Base-by-base conservation (phyloP, 176 grass and related monocot genomes). In the Oryza australiensis region DNA sequence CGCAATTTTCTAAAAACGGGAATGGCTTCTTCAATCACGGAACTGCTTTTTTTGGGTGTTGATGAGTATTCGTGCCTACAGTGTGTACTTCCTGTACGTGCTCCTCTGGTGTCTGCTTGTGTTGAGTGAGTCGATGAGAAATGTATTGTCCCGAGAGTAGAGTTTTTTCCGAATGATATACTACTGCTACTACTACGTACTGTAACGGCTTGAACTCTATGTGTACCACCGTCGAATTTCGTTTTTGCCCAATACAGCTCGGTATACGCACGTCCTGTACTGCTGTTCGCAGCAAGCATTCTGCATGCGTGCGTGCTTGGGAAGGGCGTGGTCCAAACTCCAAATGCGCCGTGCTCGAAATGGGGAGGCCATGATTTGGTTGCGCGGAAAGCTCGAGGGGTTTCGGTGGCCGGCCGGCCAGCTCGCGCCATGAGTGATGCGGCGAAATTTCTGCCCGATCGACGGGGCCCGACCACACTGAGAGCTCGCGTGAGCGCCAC, bases 1-100 rank as follows among this genome's bases (percentile, higher is more conserved):
- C 63, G 91, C 93, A 68, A 86, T 90, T 80, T 93, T 98, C 86
- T 98, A 53, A 94, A 53, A 94, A 62, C 30, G 16, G 75, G 26
- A 53, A 41, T 32, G 37, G 33, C 26, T 7, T 0, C n/a, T 75
- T 41, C 37, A n/a, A 42, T 20, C 28, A 71, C 81, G 48, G 65
- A 60, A 38, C 5, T 69, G 27, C 26, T 20, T 3, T 66, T 63
- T 46, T 46, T 43, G 20, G 20, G 20, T 87, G 71, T 67, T 75
- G 37, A 48, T 80, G 37, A 62, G 73, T 79, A 60, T 53, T 79
- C 33, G 51, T 66, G 69, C 32, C 5, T n/a, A 3, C 38, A 7
- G 38, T 71, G 68, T 35, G 51, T 35, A 14, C 12, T 24, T 72
- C 68, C 13, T 66, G 68, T 82, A 37, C 34, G 55, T 67, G 1